Base-by-base conservation (phyloP, 2,329 filamentous ascomycete species). In the Curvularia verruculosa region DNA sequence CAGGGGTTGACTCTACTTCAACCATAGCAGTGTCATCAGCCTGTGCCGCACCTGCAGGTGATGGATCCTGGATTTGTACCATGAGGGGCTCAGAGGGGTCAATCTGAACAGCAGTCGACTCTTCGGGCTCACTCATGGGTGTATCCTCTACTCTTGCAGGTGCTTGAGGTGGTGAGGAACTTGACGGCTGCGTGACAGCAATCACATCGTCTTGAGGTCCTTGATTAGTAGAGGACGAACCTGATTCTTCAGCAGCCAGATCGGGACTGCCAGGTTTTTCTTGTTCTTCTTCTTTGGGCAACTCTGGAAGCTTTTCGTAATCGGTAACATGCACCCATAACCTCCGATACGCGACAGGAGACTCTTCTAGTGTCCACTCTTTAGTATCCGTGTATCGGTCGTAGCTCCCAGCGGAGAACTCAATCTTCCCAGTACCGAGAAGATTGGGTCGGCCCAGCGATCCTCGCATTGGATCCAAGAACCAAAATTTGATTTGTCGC, bases 401-500 rank as follows among this genome's bases (percentile, higher is more conserved):
- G 51, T 64, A 69, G 46, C 57, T 66, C 6, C 70, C 72, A 45
- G 71, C 69, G 4, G 70, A 74, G 39, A 65, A 75, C 39, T 74
- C 70, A 12, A 75, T 68, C 40, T 70, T 69, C 3, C 71, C 71
- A 13, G 72, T 72, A 21, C 67, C 61, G 6, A 70, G 58, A 29
- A 77, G 55, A 23, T 66, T 63, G 8, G 75, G 75, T 13, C 72
- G 65, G 12, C 60, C 65, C 2, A 63, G 62, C 1, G 69, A 69
- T 21, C 75, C 75, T 44, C 66, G 56, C 19, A 63, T 54, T 5
- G 73, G 57, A 43, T 76, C 71, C 23, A 78, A 21, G 44, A 77
- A 73, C 77, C 77, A 79, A 40, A 78, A 76, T 37, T 74, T 76
- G 49, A 77, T 65, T 51, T 78, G 77, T 24, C 75, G 71, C 18